Conservation (phyloP, 2,329 filamentous ascomycete species). For the Lachnum nothofagi region DNA sequence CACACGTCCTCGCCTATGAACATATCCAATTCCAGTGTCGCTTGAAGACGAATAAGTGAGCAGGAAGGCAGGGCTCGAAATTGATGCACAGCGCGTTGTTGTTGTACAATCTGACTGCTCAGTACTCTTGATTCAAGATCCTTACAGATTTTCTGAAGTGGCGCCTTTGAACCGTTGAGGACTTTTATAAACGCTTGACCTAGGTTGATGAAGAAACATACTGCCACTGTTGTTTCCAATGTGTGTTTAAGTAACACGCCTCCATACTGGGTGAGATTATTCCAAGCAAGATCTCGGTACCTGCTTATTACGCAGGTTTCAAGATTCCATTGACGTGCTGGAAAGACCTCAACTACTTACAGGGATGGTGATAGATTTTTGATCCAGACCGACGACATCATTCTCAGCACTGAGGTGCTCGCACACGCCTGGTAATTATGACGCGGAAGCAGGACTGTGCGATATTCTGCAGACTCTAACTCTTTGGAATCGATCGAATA, state of each 20-base stretch:
- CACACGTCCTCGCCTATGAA: conserved; percentile 3
- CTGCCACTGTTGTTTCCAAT: conserved; percentile 5
- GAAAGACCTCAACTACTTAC: conserved; percentile 6
- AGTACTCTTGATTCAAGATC: conserved; percentile 7
- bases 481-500: conserved; percentile 7
- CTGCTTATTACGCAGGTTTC: conserved; percentile 7
- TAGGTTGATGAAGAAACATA: conserved; percentile 9
- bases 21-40: conserved; percentile 6
- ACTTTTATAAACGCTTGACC: conserved; percentile 7
- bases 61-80: conserved; percentile 5
- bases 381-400: conserved; percentile 7
- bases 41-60: conserved; percentile 9
- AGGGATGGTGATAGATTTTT: conserved; percentile 7
- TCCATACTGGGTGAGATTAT: conserved; percentile 7
- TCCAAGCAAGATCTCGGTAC: conserved; percentile 8
- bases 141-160: conserved; percentile 8
- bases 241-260: conserved; percentile 8
- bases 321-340: conserved; percentile 8
- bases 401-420: conserved; percentile 7
- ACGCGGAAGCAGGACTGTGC: conserved; percentile 6
- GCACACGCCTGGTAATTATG: conserved; percentile 6
- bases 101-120: conserved; percentile 5
- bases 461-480: conserved; percentile 8
- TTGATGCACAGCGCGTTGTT: conserved; percentile 7
- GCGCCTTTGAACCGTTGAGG: conserved; percentile 7